Evolutionary conservation across 1,284 basidiomycete species (phyloP).

Genomic region (Cutaneotrichosporon sp.): DNA sequence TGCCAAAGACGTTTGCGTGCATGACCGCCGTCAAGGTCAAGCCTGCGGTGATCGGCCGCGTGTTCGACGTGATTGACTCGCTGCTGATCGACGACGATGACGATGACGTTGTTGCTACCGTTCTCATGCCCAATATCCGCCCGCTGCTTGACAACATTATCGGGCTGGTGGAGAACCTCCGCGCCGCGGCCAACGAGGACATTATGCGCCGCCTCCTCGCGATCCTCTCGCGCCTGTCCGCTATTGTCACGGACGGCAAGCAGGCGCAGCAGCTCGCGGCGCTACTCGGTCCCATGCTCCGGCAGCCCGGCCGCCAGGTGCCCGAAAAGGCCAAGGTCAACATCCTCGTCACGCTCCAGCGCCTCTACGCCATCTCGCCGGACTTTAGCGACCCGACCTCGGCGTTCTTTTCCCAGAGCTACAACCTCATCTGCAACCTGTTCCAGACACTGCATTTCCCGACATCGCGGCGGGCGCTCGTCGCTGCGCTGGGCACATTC

Average conservation of each 20-base stretch:
- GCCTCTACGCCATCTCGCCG: slow-evolving; percentile 67
- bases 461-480: slow-evolving; percentile 61
- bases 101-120: slow-evolving; percentile 44
- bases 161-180: slow-evolving; percentile 59
- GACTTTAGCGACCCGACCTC: slow-evolving; percentile 57
- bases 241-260: slow-evolving; percentile 61
- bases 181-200: slow-evolving; percentile 56
- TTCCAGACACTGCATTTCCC: slow-evolving; percentile 71
- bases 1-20: slow-evolving; percentile 76
- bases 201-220: slow-evolving; percentile 75
- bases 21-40: slow-evolving; percentile 80
- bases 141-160: slow-evolving; percentile 69
- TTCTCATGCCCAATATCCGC: slow-evolving; percentile 69
- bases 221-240: slow-evolving; percentile 74
- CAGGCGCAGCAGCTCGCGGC: slow-evolving; percentile 72
- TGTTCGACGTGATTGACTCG: slow-evolving; percentile 82
- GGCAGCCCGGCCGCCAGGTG: slow-evolving; percentile 67
- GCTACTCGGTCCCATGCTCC: slow-evolving; percentile 75
- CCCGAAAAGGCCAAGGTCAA: slow-evolving; percentile 84
- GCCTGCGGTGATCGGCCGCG: slow-evolving; percentile 67
- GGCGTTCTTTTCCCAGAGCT: slow-evolving; percentile 57
- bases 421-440: slow-evolving; percentile 63
- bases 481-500: slow-evolving; percentile 61
- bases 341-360: slow-evolving; percentile 69
- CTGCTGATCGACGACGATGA: slow-evolving; percentile 56